A percentile compares a stretch with the other conserved stretches of the same genome.
Evolutionary conservation across 1,284 basidiomycete genomes (phyloP).

Genomic region (Fomitopsis schrenkii): DNA sequence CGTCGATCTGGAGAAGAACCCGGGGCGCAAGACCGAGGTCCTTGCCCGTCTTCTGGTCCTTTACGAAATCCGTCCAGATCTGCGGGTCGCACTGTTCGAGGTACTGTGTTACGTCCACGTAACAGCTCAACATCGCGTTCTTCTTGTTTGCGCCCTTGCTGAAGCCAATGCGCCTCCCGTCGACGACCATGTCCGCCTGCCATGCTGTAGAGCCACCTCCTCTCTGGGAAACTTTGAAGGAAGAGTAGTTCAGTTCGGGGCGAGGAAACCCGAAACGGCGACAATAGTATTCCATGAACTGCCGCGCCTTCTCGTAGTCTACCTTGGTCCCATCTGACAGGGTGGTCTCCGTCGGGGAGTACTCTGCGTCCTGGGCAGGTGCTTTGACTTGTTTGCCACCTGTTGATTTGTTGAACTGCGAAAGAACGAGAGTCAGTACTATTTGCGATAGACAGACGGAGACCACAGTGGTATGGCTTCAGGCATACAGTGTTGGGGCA

Average conservation of each 20-base stretch:
- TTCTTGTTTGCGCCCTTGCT: slow-evolving; percentile 76
- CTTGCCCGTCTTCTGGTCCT: slow-evolving; percentile 57
- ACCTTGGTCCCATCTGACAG: slow-evolving; percentile 71
- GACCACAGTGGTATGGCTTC: neutral
- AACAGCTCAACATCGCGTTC: slow-evolving; percentile 68
- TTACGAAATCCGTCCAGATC: slow-evolving; percentile 75
- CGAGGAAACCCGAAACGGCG: slow-evolving; percentile 76
- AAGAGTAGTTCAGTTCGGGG: slow-evolving; percentile 69
- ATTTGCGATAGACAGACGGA: neutral
- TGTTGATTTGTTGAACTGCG: slow-evolving; percentile 9
- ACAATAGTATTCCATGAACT: slow-evolving; percentile 97
- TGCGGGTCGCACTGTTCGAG: slow-evolving; percentile 79
- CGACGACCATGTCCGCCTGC: slow-evolving; percentile 84
- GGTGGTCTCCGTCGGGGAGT: slow-evolving; percentile 22
- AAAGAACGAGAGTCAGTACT: neutral
- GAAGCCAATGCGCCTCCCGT: slow-evolving; percentile 77
- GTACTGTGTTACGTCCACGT: slow-evolving; percentile 86
- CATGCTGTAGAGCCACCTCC: slow-evolving; percentile 40
- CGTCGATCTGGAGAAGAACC: slow-evolving; percentile 69
- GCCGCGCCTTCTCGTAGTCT: slow-evolving; percentile 73
- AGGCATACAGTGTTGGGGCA: neutral
- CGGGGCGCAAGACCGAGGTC: slow-evolving; percentile 70
- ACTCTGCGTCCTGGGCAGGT: neutral
- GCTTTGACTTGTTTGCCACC: slow-evolving; percentile 11
- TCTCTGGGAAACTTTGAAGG: slow-evolving; percentile 18